Conservation (phyloP, 2,329 filamentous ascomycete genomes). For the Stemphylium lycopersici region DNA sequence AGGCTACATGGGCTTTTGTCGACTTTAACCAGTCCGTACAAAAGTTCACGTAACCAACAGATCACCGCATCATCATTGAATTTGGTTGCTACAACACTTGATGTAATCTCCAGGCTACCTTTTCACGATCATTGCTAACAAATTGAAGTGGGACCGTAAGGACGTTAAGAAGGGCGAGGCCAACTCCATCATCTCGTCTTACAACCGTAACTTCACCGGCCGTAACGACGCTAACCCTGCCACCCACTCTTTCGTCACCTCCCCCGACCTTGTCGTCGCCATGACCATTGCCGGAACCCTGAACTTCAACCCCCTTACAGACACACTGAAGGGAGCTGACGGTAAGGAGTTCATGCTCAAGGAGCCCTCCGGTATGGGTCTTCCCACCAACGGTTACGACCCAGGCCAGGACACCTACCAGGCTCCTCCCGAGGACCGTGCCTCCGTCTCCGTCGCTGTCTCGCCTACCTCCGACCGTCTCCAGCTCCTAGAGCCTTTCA, state of each 20-base stretch:
- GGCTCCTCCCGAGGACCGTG: constrained; percentile 83
- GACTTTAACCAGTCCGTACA: neutral
- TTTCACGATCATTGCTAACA: constrained; percentile 1
- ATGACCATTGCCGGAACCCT: constrained; percentile 82
- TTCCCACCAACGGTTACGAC: constrained; percentile 85
- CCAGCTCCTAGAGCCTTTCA: constrained; percentile 86
- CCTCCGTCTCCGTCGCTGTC: constrained; percentile 76
- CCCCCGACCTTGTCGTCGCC: constrained; percentile 86
- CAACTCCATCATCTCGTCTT: constrained; percentile 97
- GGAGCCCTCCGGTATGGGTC: constrained; percentile 78
- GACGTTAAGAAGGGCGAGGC: constrained; percentile 94
- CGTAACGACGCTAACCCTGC: constrained; percentile 96
- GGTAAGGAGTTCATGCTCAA: constrained; percentile 94
- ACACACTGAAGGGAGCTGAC: constrained; percentile 90
- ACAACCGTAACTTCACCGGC: constrained; percentile 99
- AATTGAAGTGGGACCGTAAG: constrained; percentile 78
- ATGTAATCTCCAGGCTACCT: neutral
- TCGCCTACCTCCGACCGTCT: constrained; percentile 91
- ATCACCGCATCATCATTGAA: too few species aligned
- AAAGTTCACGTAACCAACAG: neutral
- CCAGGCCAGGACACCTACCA: constrained; percentile 94
- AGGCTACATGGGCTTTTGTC: neutral
- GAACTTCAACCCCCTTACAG: constrained; percentile 93
- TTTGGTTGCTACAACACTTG: neutral
- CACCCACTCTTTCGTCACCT: constrained; percentile 91